Conservation (phyloP, 495 filamentous ascomycete genomes). For the Friedmanniomyces endolithicus region DNA sequence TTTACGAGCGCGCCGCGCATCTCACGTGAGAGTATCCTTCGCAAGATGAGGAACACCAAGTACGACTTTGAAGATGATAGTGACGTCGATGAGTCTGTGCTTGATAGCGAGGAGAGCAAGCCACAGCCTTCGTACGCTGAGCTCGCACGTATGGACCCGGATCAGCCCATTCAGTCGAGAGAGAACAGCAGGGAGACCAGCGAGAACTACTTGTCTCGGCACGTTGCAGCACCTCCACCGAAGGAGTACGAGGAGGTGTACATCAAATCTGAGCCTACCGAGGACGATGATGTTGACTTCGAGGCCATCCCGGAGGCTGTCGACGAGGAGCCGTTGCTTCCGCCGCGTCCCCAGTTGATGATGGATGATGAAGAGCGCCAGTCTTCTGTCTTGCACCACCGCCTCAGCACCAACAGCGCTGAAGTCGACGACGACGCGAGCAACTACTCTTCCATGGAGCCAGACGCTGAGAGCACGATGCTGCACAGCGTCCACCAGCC, state of each 20-base stretch:
- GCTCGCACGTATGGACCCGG: constrained; percentile 54
- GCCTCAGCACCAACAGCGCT: constrained; percentile 12
- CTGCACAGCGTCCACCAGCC: neutral
- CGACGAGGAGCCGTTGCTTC: constrained; percentile 37
- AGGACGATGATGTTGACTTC: constrained; percentile 50
- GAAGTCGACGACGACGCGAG: constrained; percentile 27
- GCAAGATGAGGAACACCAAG: constrained; percentile 48
- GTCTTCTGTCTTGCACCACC: constrained; percentile 29
- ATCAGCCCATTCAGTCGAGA: constrained; percentile 68
- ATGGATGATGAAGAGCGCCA: constrained; percentile 29
- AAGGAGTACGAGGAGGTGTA: constrained; percentile 40
- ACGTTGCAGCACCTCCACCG: neutral
- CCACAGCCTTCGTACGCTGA: constrained; percentile 33
- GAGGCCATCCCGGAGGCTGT: constrained; percentile 47
- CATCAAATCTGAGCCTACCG: constrained; percentile 53
- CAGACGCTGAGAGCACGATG: constrained; percentile 18
- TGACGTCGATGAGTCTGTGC: constrained; percentile 28
- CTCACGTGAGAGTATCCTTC: constrained; percentile 83
- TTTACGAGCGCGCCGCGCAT: constrained; percentile 47
- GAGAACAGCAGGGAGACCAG: constrained; percentile 31
- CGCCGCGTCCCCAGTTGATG: constrained; percentile 19
- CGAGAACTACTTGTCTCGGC: neutral
- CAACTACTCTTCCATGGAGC: constrained; percentile 27
- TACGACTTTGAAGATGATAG: constrained; percentile 46
- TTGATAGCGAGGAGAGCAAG: constrained; percentile 23